Conservation (phyloP, 306 rosid genomes). For the Lupinus albus region DNA sequence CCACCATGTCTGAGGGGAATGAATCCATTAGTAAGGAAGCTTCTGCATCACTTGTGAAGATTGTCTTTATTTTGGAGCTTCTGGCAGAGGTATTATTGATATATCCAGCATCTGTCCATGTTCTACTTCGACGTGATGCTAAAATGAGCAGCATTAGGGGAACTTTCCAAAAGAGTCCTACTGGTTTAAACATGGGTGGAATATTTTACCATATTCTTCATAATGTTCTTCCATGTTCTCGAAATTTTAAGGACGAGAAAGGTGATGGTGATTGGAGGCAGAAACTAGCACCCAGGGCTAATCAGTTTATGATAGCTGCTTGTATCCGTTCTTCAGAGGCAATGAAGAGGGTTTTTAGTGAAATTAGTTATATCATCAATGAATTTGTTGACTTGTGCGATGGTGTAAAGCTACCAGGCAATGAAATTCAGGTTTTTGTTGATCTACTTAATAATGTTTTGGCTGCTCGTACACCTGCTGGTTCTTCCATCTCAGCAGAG, state of each 20-base stretch:
- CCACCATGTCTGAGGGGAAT: slow-evolving; percentile 61
- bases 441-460: slow-evolving; percentile 89
- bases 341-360: slow-evolving; percentile 78
- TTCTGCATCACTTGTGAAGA: slow-evolving; percentile 89
- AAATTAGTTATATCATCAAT: slow-evolving; percentile 67
- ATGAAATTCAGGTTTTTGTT: slow-evolving; percentile 67
- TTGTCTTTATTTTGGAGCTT: slow-evolving; percentile 87
- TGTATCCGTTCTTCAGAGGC: slow-evolving; percentile 96
- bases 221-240: slow-evolving; percentile 71
- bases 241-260: slow-evolving; percentile 81
- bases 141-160: slow-evolving; percentile 70
- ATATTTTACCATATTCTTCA: slow-evolving; percentile 87
- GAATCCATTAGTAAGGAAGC: slow-evolving; percentile 60
- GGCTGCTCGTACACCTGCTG: slow-evolving; percentile 92
- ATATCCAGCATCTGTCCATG: slow-evolving; percentile 92
- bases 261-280: slow-evolving; percentile 95
- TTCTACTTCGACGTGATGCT: slow-evolving; percentile 93
- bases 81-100: slow-evolving; percentile 83
- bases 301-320: slow-evolving; percentile 87
- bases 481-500: slow-evolving; percentile 79
- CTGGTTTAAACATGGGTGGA: slow-evolving; percentile 66
- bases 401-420: slow-evolving; percentile 66
- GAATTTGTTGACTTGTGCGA: slow-evolving; percentile 72
- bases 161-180: slow-evolving; percentile 61
- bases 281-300: slow-evolving; percentile 88